Percentiles rank a stretch among this genome's conserved stretches.
Evolutionary conservation across 306 rosid species (phyloP).

Genomic region (Ormosia emarginata): DNA sequence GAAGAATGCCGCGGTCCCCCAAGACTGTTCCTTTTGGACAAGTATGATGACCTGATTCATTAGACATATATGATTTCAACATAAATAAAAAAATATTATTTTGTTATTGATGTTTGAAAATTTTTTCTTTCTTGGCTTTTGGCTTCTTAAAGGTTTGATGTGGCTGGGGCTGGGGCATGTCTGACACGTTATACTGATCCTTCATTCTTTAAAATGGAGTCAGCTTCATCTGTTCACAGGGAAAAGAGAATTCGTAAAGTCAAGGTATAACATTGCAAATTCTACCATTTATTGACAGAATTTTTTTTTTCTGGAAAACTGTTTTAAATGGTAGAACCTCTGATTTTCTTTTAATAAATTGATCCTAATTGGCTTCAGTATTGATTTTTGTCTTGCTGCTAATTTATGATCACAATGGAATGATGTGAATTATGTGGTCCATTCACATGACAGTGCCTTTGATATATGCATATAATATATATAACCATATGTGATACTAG

Average conservation of each 20-base stretch:
- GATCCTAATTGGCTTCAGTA: conserved; percentile 4
- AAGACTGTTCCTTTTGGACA: conserved; percentile 85
- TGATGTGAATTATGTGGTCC: neutral
- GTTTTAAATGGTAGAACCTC: neutral
- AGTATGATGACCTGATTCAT: conserved; percentile 51
- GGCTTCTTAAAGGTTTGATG: conserved; percentile 78
- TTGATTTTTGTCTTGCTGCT: conserved; percentile 16
- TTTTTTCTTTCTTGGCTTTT: conserved; percentile 7
- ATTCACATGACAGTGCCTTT: neutral
- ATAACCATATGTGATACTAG: conserved; percentile 18
- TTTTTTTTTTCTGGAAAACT: neutral
- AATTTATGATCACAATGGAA: conserved; percentile 7
- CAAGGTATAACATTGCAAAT: conserved; percentile 55
- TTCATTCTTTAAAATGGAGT: conserved; percentile 70
- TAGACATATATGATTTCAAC: neutral
- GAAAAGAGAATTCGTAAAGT: conserved; percentile 72
- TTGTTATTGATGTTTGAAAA: neutral
- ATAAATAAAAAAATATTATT: neutral
- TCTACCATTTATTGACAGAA: neutral
- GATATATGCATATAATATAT: neutral
- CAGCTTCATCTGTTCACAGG: conserved; percentile 56
- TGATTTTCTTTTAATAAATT: neutral
- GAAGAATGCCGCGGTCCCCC: conserved; percentile 97
- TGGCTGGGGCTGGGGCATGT: conserved; percentile 98
- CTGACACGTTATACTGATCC: conserved; percentile 95